Evolutionary conservation across 2,329 filamentous ascomycete species (phyloP), one percentile per base, ranked within the genome.

Genomic region (Fusarium lyarnte): DNA sequence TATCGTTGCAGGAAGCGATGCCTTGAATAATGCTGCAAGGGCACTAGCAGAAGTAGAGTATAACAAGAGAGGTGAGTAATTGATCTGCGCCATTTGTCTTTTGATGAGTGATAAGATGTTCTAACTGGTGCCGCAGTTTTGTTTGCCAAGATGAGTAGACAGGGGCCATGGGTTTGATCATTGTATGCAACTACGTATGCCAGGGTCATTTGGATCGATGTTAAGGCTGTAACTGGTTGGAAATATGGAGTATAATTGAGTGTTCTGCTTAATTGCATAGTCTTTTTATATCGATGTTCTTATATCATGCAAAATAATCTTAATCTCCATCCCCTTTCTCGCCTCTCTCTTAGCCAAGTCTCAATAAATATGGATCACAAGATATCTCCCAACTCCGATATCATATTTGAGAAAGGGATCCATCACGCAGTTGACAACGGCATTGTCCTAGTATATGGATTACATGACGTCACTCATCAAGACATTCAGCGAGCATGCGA

Each of bases 361-460:
- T 16, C 11, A 16, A 16, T 35, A 8, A 39, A 21, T 21, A 39
- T 39, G 38, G 9, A 12, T 21, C 5, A 39, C 10, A n/a, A 7
- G 2, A 12, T 12, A 17, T 8, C 27, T 27, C 27, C 27, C 27
- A 27, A 5, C 8, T 27, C 27, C 27, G 27, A 29, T 3, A 13
- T 21, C 0, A 6, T 61, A 2, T 57, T 62, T 5, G 38, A 63
- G 1, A 35, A 53, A 4, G 39, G 33, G 1, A 35, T 1, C 1
- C 2, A 45, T 0, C 31, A 63, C 1, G 11, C 11, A 1, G 4
- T 52, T 2, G 58, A 64, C 0, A 38, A 19, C 6, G 35, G 25
- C 4, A 25, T 5, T 0, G 16, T 62, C 1, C 5, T 62, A 1
- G 45, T 2, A 0, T 62, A 62, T 3, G n/a, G 38, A 0, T 4